Evolutionary conservation across 140 eudicot species (phyloP), one percentile per base, ranked within the genome.

Genomic region (Senecio squalidus): DNA sequence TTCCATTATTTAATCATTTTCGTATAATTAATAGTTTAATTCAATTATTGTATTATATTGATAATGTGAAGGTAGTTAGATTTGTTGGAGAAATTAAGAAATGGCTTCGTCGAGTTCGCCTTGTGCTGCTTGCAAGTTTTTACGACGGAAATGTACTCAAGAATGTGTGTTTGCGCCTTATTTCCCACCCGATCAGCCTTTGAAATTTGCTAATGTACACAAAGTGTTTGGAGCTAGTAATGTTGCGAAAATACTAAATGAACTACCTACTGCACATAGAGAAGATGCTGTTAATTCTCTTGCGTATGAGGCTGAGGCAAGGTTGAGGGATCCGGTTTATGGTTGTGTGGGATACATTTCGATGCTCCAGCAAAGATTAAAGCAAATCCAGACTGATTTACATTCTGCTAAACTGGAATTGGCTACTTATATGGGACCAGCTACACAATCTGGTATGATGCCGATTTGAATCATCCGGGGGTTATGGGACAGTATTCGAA

Each of bases 141-240:
- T 69, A n/a, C 80, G 95, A 5, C 74, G 85, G 18, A 86, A 86
- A 46, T 86, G 95, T 73, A 70, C 76, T 1, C 79, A 66, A 48
- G 94, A 83, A 41, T 86, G 95, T 54, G 81, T 80, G 21, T 86
- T 83, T 46, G 94, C 93, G 0, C 95, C 95, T 0, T 83, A 86
- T 58, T 86, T 86, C 45, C 95, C 95, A 5, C 93, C 85, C 6
- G 93, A 86, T 43, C 81, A 83, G 43, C 89, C 95, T 15, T 65
- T 62, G 26, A 77, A 70, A 39, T 83, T 86, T 26, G 64, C 78
- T 54, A 77, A 62, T 29, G 85, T 86, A 5, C 95, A 86, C 70
- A 80, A 80, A 67, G 95, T 86, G 9, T 86, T 77, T 31, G 95
- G 95, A 5, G 95, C 89, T 11, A 83, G 94, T 55, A 86, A 80